phyloP scores from a whole-genome alignment of 208 protist genomes.

The Novymonas esmeraldas region DNA sequence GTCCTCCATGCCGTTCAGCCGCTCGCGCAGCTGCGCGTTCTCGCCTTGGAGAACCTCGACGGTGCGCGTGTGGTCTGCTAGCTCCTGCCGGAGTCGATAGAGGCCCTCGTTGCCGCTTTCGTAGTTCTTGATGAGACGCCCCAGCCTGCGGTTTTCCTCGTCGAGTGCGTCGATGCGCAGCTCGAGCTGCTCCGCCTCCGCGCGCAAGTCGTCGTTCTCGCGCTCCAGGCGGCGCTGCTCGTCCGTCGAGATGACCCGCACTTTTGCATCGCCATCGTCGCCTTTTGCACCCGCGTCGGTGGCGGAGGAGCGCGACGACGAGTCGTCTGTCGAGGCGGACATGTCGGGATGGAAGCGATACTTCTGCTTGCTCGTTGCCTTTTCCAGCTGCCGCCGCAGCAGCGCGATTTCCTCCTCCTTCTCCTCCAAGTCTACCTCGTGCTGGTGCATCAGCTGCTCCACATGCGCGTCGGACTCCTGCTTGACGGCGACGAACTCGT shows the following conservation, averaged over 20 bases:
- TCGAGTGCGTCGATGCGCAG: slow-evolving; percentile 64
- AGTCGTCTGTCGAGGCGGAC: slow-evolving; percentile 15
- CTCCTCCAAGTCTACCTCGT: slow-evolving; percentile 41
- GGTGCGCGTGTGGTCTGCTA: slow-evolving; percentile 55
- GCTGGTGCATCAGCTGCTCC: slow-evolving; percentile 50
- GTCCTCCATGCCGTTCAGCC: slow-evolving; percentile 85
- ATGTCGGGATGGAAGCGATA: slow-evolving; percentile 31
- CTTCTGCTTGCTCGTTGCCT: slow-evolving; percentile 26
- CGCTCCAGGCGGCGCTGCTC: slow-evolving; percentile 50
- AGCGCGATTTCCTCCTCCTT: slow-evolving; percentile 52
- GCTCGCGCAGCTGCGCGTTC: slow-evolving; percentile 80
- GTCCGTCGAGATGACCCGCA: slow-evolving; percentile 8
- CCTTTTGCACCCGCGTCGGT: neutral
- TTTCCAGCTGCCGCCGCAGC: slow-evolving; percentile 51
- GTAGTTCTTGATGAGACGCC: slow-evolving; percentile 67
- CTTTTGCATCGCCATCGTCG: neutral
- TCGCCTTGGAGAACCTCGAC: slow-evolving; percentile 81
- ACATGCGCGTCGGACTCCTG: slow-evolving; percentile 50
- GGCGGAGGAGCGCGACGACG: slow-evolving; percentile 5
- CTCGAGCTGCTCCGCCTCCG: slow-evolving; percentile 75
- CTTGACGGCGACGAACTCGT: slow-evolving; percentile 44
- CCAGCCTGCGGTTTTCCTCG: slow-evolving; percentile 65
- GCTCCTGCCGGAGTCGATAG: slow-evolving; percentile 56
- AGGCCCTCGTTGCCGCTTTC: slow-evolving; percentile 80
- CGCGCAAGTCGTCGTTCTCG: slow-evolving; percentile 74